A percentile compares a stretch with the other conserved stretches of the same genome.
Evolutionary conservation across 495 filamentous ascomycete genomes (phyloP).

Genomic region (Xeromyces bisporus): DNA sequence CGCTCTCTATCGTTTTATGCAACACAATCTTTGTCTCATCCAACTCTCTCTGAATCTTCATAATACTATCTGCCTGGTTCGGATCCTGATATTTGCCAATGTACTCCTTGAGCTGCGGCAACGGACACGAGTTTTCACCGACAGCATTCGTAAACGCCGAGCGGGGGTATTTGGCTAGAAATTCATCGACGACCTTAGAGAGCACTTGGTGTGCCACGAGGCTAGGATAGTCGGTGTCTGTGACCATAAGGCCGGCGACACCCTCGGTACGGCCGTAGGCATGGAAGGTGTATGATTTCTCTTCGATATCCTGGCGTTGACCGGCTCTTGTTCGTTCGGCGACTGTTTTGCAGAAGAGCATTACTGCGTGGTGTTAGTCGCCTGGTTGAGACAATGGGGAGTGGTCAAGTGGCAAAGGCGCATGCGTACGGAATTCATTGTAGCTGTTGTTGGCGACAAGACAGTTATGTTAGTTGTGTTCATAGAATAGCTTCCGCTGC

Average conservation of each 20-base stretch:
- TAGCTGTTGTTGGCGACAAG: slow-evolving; percentile 19
- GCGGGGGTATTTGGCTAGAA: slow-evolving; percentile 63
- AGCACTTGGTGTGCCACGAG: slow-evolving; percentile 89
- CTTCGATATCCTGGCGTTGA: slow-evolving; percentile 78
- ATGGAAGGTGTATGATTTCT: slow-evolving; percentile 63
- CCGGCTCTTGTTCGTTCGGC: slow-evolving; percentile 76
- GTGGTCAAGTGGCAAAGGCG: background rate
- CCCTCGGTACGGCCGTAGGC: slow-evolving; percentile 79
- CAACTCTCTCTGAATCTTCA: slow-evolving; percentile 91
- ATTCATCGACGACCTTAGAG: slow-evolving; percentile 85
- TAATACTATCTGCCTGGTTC: slow-evolving; percentile 70
- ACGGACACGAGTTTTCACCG: slow-evolving; percentile 23
- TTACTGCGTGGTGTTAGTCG: slow-evolving; percentile 2
- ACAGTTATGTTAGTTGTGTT: background rate
- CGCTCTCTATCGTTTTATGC: slow-evolving; percentile 83
- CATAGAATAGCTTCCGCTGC: no score
- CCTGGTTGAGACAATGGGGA: background rate
- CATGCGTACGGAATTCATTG: slow-evolving; percentile 31
- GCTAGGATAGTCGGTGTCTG: slow-evolving; percentile 75
- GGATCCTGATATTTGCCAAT: slow-evolving; percentile 83
- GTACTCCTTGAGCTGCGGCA: slow-evolving; percentile 63
- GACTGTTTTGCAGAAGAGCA: slow-evolving; percentile 39
- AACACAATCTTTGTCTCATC: slow-evolving; percentile 97
- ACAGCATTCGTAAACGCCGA: slow-evolving; percentile 38
- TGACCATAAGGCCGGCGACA: slow-evolving; percentile 75